Evolutionary conservation across 2,329 filamentous ascomycete species (phyloP).

Genomic region (Pseudocercospora vitis): DNA sequence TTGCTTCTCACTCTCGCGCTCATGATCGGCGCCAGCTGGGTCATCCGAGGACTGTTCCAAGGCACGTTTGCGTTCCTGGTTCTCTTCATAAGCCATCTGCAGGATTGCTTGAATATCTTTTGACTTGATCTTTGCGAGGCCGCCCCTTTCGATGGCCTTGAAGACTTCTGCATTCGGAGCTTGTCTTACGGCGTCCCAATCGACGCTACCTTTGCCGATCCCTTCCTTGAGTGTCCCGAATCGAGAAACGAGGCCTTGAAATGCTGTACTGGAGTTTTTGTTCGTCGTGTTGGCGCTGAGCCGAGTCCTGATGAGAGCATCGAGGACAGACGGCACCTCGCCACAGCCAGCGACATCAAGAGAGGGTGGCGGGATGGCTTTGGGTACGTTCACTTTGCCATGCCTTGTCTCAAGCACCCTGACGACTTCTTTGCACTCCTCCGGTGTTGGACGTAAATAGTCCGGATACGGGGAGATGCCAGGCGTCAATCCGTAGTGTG

Average conservation of each 20-base stretch:
- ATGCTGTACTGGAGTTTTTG: conserved; percentile 63
- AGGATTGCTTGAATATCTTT: conserved; percentile 72
- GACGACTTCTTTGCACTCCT: conserved; percentile 69
- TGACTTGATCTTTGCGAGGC: conserved; percentile 69
- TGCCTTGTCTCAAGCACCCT: conserved; percentile 65
- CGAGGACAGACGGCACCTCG: conserved; percentile 64
- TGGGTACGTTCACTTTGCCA: conserved; percentile 63
- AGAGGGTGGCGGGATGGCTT: conserved; percentile 68
- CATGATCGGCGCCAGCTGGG: conserved; percentile 45
- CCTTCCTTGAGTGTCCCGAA: conserved; percentile 65
- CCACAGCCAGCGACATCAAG: conserved; percentile 69
- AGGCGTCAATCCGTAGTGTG: conserved; percentile 48
- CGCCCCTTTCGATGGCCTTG: conserved; percentile 68
- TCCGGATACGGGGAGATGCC: conserved; percentile 66
- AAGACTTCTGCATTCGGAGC: conserved; percentile 62
- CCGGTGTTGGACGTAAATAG: conserved; percentile 62
- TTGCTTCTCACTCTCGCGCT: conserved; percentile 54
- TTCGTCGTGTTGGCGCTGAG: conserved; percentile 62
- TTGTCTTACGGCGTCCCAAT: conserved; percentile 70
- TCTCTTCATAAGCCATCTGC: conserved; percentile 69
- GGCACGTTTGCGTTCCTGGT: conserved; percentile 56
- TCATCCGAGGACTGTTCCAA: conserved; percentile 43
- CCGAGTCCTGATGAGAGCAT: conserved; percentile 62
- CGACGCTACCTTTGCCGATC: conserved; percentile 67
- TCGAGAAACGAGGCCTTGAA: conserved; percentile 62